Evolutionary conservation across 139 green algal species (phyloP), one percentile per base, ranked within the genome.

Genomic region (Tetraselmis chui): DNA sequence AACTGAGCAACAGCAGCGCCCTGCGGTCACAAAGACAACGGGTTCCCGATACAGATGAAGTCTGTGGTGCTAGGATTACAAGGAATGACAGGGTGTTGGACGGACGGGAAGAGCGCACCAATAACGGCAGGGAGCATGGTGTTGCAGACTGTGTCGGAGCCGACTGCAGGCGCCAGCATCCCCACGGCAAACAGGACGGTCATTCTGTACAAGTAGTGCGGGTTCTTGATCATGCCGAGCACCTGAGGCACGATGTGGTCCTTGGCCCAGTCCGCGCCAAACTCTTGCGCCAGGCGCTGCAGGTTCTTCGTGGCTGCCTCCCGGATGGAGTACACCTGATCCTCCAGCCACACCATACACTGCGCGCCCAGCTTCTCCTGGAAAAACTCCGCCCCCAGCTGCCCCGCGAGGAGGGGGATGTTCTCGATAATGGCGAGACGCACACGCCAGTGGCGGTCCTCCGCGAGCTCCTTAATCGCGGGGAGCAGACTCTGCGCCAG

Each of bases 371-470:
- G 92, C 90, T 98, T 97, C 67, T 96, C 91, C 80, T 92, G 89
- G 89, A 94, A 95, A 81, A 95, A 95, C 78, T 92, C 87, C 25
- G 88, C 80, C 2, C 93, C 94, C 78, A 98, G 91, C 91, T 99
- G 95, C 28, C 83, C 87, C 29, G 97, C 97, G 81, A 99, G 91
- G 84, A 99, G 85, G 2, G 97, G 97, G 58, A 99, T 96, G 91
- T 99, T 97, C 85, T 97, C 91, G 81, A 99, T 97, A 86, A 99
- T 98, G 22, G 97, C 97, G 78, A 99, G 88, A 59, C 97, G 89
- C 83, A 99, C 96, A 28, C 97, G 93, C 97, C 97, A 99, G 87
- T 99, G 95, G 86, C 95, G 94, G 91, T 99, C 97, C 87, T 97
- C 93, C 1, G 97, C 95, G 28, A 99, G 91, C 83, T 98, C 95